Base-by-base conservation (phyloP, 1,139 yeast genomes). In the Geotrichum aggregatum region DNA sequence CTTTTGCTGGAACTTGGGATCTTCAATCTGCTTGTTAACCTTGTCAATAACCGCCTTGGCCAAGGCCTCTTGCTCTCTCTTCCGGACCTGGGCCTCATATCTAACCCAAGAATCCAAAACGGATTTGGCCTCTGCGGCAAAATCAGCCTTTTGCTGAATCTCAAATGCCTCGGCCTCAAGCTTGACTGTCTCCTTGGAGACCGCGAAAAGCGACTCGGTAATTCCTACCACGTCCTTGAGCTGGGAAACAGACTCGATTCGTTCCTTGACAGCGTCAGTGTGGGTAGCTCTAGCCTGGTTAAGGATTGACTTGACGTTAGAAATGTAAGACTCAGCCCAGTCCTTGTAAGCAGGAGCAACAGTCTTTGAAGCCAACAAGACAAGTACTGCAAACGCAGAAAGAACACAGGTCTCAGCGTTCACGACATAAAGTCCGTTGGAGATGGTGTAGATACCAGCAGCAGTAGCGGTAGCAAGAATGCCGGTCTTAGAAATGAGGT, bases 91-190 rank as follows among this genome's bases (percentile, higher is more conserved):
- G 64, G 88, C 86, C 79, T 92, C 98, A 74, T 87, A 88, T 83
- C 98, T 88, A 65, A 91, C 98, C 98, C 98, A 92, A 35, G 98
- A 88, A 76, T 92, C 98, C 71, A 92, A 83, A 58, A 92, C 95
- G 56, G 95, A 76, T 78, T 86, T 89, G 68, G 98, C 98, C 78
- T 89, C 96, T 58, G 76, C 66, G 58, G 95, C 92, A 64, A 88
- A 81, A 60, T 84, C 92, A 62, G 87, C 88, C 71, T 83, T 75
- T 78, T 92, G 98, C 79, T 89, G 86, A 71, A 87, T 80, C 75
- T 85, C 96, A 67, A 91, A 92, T 51, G 94, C 82, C 74, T 88
- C 81, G 60, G 97, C 95, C 80, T 92, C 98, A 67, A 89, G 80
- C 76, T 87, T 80, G 62, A 92, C 96, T 59, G 98, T 92, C 77